Base-by-base conservation (phyloP, 1,284 basidiomycete genomes). In the Pyrrhoderma lamaoense region DNA sequence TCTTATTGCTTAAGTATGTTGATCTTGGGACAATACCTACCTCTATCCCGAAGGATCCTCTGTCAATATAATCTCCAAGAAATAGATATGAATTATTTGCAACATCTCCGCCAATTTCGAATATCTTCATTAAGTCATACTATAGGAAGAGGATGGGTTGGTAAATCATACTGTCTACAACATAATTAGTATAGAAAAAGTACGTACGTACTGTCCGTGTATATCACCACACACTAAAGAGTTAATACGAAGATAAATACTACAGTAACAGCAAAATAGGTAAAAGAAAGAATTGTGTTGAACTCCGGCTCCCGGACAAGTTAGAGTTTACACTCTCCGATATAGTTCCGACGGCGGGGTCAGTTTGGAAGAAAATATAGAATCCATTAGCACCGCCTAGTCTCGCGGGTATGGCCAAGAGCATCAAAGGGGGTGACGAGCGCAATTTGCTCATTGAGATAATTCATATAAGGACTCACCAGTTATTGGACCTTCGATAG, bases 71-170 rank as follows among this genome's bases (percentile, higher is more conserved):
- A 69, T 99, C 95, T 46, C 95, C 95, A 23, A 99, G 76, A 71
- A 99, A 99, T 45, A 99, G 76, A 71, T 99, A 99, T 39, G 85
- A 80, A 54, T 88, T 97, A 53, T 95, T 87, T 16, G 84, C 78
- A 21, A 92, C 78, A 61, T 84, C 85, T 8, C 95, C 95, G 39
- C 95, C 95, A 46, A 98, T 88, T 64, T 98, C 95, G 62, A 99
- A 95, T 42, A 98, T 76, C 68, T 98, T 98, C 88, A 99, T 94
- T 56, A 99, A 77, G 69, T 99, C 93, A 65, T 93, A 96, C 93
- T 95, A n/a, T n/a, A n/a, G n/a, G n/a, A n/a, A n/a, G n/a, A n/a
- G n/a, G n/a, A n/a, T n/a, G n/a, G n/a, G n/a, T n/a, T n/a, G n/a
- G n/a, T n/a, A n/a, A n/a, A n/a, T n/a, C n/a, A n/a, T n/a, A n/a